Evolutionary conservation across 768 basidiomycete genomes (phyloP).

Genomic region (Pleurotus cornucopiae): DNA sequence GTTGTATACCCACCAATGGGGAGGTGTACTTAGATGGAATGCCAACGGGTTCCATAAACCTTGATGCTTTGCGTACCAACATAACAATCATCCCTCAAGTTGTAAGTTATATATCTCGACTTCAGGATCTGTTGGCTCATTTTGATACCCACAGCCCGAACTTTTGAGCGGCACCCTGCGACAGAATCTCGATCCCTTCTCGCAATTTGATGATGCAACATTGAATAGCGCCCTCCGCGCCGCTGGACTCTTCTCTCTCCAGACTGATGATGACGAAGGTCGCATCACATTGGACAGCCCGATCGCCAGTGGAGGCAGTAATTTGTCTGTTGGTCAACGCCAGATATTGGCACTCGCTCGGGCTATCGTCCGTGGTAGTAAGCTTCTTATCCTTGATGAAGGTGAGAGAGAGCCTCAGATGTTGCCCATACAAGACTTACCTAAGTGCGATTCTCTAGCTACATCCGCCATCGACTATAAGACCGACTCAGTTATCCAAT

Average conservation of each 20-base stretch:
- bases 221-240: slow-evolving; percentile 10
- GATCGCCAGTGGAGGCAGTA: slow-evolving; percentile 58
- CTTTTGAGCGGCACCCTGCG: slow-evolving; percentile 10
- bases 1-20: slow-evolving; percentile 50
- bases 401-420: slow-evolving; percentile 50
- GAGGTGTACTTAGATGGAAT: slow-evolving; percentile 50
- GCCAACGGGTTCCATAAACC: slow-evolving; percentile 40
- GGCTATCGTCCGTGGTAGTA: slow-evolving; percentile 45
- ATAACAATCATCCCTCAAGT: slow-evolving; percentile 56
- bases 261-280: slow-evolving; percentile 16
- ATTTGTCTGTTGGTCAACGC: slow-evolving; percentile 69
- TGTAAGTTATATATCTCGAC: slow-evolving; percentile 15
- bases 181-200: slow-evolving; percentile 12
- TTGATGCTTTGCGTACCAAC: slow-evolving; percentile 48
- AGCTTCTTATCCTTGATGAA: slow-evolving; percentile 54
- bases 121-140: no score
- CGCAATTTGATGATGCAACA: slow-evolving; percentile 9
- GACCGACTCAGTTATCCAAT: slow-evolving; percentile 13
- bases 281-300: slow-evolving; percentile 49
- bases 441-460: not conserved
- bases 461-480: slow-evolving; percentile 11
- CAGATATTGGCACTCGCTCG: slow-evolving; percentile 63
- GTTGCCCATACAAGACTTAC: not conserved
- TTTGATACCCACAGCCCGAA: slow-evolving; percentile 6
- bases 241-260: slow-evolving; percentile 11